These are phyloP conservation scores for Syzygium aromaticum DNA, from an alignment of 345 rosid genomes.

Conservation along the genomic window DNA sequence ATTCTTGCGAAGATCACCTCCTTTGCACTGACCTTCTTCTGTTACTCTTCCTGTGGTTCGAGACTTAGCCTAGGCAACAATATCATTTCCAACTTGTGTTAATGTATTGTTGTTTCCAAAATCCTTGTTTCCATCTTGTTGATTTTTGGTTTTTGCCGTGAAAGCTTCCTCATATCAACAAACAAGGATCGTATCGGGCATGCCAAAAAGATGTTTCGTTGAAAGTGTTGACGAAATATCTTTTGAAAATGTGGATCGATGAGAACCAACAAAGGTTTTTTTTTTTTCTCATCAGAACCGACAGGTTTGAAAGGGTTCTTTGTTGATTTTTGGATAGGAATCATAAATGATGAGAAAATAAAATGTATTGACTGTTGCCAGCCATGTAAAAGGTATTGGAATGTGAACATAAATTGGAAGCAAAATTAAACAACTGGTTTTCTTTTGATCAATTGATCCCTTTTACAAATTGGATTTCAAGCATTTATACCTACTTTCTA, in stretches of 20 bases:
- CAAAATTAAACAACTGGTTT: too few species aligned
- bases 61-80: not conserved
- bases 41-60: not conserved
- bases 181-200: too few species aligned
- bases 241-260: not conserved
- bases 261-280: not conserved
- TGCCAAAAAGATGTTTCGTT: not conserved
- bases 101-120: not conserved
- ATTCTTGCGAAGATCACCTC: not conserved
- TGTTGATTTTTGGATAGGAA: too few species aligned
- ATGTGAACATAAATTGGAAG: not conserved
- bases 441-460: not conserved
- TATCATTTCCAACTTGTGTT: not conserved
- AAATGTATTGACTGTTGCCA: not conserved
- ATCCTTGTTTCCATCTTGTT: not conserved
- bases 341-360: not conserved
- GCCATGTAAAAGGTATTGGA: not conserved
- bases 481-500: too few species aligned
- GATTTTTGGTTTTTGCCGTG: not conserved
- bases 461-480: not conserved
- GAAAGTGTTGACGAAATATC: not conserved
- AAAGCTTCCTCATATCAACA: not conserved
- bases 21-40: not conserved
- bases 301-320: not conserved
- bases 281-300: too few species aligned